These are phyloP conservation scores for Ceratocystis variospora DNA, from an alignment of 2,329 filamentous ascomycete genomes.

Conservation along the genomic window DNA sequence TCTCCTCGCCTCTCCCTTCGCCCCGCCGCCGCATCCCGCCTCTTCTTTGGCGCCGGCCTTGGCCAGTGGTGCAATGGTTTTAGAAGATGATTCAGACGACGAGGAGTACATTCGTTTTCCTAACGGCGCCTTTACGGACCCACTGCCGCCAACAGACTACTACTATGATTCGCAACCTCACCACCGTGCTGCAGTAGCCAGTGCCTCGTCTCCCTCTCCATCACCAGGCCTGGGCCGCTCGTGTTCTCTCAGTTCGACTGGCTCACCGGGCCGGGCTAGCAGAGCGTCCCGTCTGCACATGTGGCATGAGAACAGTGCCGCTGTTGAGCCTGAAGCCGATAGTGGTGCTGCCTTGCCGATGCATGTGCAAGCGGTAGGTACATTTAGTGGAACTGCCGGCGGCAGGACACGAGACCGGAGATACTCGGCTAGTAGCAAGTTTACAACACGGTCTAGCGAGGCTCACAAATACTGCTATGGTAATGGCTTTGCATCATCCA, in stretches of 20 bases:
- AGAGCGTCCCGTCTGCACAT: neutral
- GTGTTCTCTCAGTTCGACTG: neutral
- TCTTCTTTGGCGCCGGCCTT: neutral
- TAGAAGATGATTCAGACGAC: conserved; percentile 9
- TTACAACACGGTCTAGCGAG: conserved; percentile 10
- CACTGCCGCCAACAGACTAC: conserved; percentile 5
- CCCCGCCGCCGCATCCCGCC: neutral
- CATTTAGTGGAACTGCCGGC: too few species aligned
- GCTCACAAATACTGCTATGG: conserved; percentile 12
- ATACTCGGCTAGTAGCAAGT: conserved; percentile 10
- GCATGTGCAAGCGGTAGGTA: neutral
- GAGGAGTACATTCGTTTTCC: conserved; percentile 19
- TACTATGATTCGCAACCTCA: neutral
- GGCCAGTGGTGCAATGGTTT: neutral
- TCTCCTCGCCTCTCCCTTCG: neutral
- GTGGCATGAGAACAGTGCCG: neutral
- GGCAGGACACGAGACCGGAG: conserved; percentile 2
- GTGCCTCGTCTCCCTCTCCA: neutral
- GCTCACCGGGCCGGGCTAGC: neutral
- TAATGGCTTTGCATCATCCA: conserved; percentile 11
- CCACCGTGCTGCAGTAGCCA: neutral
- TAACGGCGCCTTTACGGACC: conserved; percentile 16
- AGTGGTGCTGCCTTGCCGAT: neutral
- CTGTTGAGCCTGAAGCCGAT: neutral
- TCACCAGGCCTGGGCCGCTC: neutral